Evolutionary conservation across 2,329 filamentous ascomycete genomes (phyloP), one percentile per base, ranked within the genome.

Genomic region (Pyricularia sp.): DNA sequence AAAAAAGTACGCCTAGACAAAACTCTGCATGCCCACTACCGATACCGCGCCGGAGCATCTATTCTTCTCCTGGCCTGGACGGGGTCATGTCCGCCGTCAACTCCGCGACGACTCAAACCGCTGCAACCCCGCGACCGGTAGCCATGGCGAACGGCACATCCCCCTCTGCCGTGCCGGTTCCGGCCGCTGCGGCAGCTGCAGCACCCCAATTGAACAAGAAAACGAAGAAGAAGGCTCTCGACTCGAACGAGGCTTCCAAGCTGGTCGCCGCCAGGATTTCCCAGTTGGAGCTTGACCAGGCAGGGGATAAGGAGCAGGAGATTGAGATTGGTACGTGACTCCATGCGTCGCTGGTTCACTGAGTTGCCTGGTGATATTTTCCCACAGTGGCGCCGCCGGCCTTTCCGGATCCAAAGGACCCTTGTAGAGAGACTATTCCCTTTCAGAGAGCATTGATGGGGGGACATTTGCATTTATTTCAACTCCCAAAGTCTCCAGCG

Each of bases 241-340:
- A 97, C 77, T 91, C 92, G 25, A 92, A 88, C 74, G 95, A 98
- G 80, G 93, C 94, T 65, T 93, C 93, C 71, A 96, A 97, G 80
- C 86, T 97, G 72, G 87, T 99, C 67, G 91, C 94, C 71, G 93
- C 94, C 71, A 93, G 96, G 77, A 97, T 99, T 77, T 94, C 93
- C 26, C 95, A 98, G 81, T 83, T 99, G 70, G 95, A 99, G 79
- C 91, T 93, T 71, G 94, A 97, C 83, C 92, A 91, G 66, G 93
- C 93, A 12, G 92, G 93, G 70, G 94, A 97, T 78, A 97, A 96
- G 79, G 94, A 97, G 74, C 93, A 97, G 80, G 94, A 97, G 81
- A 88, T 91, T 71, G 95, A 98, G 83, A 97, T 99, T 78, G 93
- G 93, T 97, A 71, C 66, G 77, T 78, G 67, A 65, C 28, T 31